Evolutionary conservation across 169 alveolate species (phyloP), one percentile per base, ranked within the genome.

Genomic region (Eimeria praecox): DNA sequence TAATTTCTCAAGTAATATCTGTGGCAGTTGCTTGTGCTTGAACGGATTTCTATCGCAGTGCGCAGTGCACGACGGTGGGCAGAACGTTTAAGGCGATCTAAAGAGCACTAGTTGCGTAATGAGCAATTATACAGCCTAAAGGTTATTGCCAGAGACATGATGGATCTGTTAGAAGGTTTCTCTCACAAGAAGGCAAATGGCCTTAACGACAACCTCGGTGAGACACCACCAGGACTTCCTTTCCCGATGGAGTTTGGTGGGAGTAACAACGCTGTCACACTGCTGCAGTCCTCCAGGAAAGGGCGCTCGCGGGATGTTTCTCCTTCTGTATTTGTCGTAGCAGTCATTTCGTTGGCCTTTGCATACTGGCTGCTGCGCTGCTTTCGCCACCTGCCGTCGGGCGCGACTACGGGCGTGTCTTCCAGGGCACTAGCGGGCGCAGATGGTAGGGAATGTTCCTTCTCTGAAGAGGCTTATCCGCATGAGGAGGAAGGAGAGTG

Each of bases 361-460:
- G 30, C 80, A 8, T 69, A n/a, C 80, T n/a, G 20, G 80, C 46
- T 69, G 49, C 44, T 69, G 80, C 38, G 80, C 80, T 69, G 80
- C 42, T 69, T 69, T 22, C 44, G 10, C 24, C 22, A 27, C 2
- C 44, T 69, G 0, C 44, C 38, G 22, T 6, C 80, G 14, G 44
- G 80, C 80, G 46, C 80, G 33, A 24, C 22, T 9, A 20, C 40
- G 40, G 42, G 10, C 0, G 80, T 0, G 18, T 24, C 20, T 24
- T n/a, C 12, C 44, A 69, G 80, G 42, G 38, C 44, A 12, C 44
- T 69, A 20, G 80, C 80, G 2, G 80, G 46, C 80, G 80, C 8
- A 5, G 49, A 20, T 9, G 49, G 44, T 9, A 5, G 9, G 3
- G 38, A n/a, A 27, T 69, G 80, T 69, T 35, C 10, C 44, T 69